A percentile compares a stretch with the other conserved stretches of the same genome.
phyloP scores from a whole-genome alignment of 441 rosid genomes.

The Isatis lusitanica region DNA sequence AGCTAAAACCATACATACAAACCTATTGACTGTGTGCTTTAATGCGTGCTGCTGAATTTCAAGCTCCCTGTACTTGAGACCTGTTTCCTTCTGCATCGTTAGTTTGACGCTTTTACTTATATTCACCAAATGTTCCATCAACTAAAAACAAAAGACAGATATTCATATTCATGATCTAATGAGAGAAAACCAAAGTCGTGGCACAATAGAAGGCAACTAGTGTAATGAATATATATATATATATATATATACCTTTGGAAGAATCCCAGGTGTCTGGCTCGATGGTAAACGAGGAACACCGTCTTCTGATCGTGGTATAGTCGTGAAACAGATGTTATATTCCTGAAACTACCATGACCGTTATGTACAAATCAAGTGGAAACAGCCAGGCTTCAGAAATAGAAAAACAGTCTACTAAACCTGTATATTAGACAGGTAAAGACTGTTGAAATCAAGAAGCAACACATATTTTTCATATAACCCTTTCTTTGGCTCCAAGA shows the following conservation, averaged over 20 bases:
- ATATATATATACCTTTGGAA: conserved; percentile 75
- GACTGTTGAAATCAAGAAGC: conserved; percentile 97
- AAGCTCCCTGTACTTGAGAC: conserved; percentile 78
- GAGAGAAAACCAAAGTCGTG: background rate
- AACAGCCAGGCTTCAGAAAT: conserved; percentile 25
- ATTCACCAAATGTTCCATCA: conserved; percentile 86
- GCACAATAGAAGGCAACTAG: conserved; percentile 3
- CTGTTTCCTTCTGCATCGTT: conserved; percentile 81
- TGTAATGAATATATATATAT: conserved; percentile 35
- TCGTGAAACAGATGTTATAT: conserved; percentile 94
- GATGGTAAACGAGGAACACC: conserved; percentile 77
- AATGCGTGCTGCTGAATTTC: conserved; percentile 96
- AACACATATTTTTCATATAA: conserved; percentile 86
- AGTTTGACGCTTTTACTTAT: conserved; percentile 82
- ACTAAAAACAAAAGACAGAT: conserved; percentile 48
- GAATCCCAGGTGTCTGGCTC: conserved; percentile 69
- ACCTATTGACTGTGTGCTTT: too few relatives aligned
- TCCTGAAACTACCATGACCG: conserved; percentile 52
- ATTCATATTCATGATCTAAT: conserved; percentile 21
- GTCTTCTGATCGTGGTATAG: conserved; percentile 78
- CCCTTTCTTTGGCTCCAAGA: conserved; percentile 96
- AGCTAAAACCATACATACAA: conserved; percentile 26
- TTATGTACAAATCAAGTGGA: conserved; percentile 12
- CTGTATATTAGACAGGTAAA: conserved; percentile 98
- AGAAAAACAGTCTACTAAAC: conserved; percentile 43